Conservation (phyloP, 2,329 filamentous ascomycete genomes). For the Parastagonospora nodorum region DNA sequence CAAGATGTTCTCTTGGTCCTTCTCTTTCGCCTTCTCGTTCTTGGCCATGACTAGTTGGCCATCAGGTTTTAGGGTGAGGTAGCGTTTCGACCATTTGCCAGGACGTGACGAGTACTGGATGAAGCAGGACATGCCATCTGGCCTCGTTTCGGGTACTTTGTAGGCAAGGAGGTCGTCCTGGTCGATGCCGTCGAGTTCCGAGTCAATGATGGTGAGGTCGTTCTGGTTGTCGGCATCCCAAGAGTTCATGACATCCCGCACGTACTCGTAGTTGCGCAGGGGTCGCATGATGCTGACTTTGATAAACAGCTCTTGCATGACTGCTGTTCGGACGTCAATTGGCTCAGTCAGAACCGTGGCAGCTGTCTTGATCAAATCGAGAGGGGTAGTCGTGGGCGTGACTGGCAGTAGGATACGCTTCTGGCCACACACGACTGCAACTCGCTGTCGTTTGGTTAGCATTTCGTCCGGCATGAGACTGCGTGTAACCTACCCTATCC, state of each 20-base stretch:
- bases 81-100: slow-evolving; percentile 88
- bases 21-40: slow-evolving; percentile 62
- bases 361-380: slow-evolving; percentile 73
- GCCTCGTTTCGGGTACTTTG: slow-evolving; percentile 67
- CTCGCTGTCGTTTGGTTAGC: slow-evolving; percentile 56
- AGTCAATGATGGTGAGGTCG: slow-evolving; percentile 68
- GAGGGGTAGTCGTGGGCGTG: slow-evolving; percentile 72
- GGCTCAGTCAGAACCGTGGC: slow-evolving; percentile 65
- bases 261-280: slow-evolving; percentile 81
- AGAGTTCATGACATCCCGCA: slow-evolving; percentile 88
- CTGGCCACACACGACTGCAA: slow-evolving; percentile 74
- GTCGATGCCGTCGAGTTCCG: slow-evolving; percentile 58
- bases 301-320: slow-evolving; percentile 78
- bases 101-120: slow-evolving; percentile 81
- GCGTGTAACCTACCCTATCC: slow-evolving; percentile 65
- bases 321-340: slow-evolving; percentile 67
- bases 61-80: slow-evolving; percentile 71
- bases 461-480: background rate
- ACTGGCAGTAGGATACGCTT: slow-evolving; percentile 73
- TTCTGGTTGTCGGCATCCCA: slow-evolving; percentile 87
- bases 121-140: slow-evolving; percentile 69
- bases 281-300: slow-evolving; percentile 80
- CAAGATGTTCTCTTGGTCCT: slow-evolving; percentile 73
- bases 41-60: slow-evolving; percentile 77
- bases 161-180: slow-evolving; percentile 67